phyloP scores from a whole-genome alignment of 73 alveolate species.

The Blepharisma stoltei region DNA sequence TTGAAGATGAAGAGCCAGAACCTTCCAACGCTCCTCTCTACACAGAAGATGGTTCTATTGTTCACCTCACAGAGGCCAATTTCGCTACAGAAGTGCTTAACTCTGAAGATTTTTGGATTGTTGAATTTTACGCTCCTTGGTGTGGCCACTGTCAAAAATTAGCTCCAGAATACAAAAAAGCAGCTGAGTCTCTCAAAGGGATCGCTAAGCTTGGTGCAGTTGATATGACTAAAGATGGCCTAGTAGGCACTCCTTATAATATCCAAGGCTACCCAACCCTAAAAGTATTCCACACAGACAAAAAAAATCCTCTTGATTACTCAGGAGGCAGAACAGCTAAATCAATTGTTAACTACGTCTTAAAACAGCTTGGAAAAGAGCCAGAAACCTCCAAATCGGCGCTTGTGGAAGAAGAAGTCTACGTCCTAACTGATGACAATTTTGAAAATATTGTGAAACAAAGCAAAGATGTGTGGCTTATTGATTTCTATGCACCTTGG shows the following conservation, averaged over 20 bases:
- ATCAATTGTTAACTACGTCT: constrained; percentile 57
- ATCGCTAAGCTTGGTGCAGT: constrained; percentile 91
- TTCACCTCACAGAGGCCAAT: constrained; percentile 53
- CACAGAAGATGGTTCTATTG: constrained; percentile 51
- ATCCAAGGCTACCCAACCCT: constrained; percentile 86
- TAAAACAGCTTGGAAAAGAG: constrained; percentile 31
- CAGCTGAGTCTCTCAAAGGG: constrained; percentile 84
- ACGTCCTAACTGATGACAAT: constrained; percentile 62
- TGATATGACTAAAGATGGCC: constrained; percentile 59
- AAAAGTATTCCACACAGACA: constrained; percentile 73
- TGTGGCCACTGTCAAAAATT: constrained; percentile 93
- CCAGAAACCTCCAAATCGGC: neutral
- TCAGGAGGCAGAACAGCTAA: constrained; percentile 70
- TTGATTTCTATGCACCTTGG: constrained; percentile 77
- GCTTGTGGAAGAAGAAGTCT: constrained; percentile 50
- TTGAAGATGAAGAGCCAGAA: too few species aligned
- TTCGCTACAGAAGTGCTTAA: constrained; percentile 63
- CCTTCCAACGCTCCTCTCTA: constrained; percentile 31
- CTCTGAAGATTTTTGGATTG: constrained; percentile 67
- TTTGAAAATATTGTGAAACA: constrained; percentile 48
- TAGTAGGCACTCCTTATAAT: constrained; percentile 60
- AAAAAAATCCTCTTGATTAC: constrained; percentile 60
- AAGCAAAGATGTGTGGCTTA: constrained; percentile 68
- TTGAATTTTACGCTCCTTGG: constrained; percentile 91
- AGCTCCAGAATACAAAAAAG: constrained; percentile 94